Base-by-base conservation (phyloP, 306 rosid genomes). In the Gillenia trifoliata region DNA sequence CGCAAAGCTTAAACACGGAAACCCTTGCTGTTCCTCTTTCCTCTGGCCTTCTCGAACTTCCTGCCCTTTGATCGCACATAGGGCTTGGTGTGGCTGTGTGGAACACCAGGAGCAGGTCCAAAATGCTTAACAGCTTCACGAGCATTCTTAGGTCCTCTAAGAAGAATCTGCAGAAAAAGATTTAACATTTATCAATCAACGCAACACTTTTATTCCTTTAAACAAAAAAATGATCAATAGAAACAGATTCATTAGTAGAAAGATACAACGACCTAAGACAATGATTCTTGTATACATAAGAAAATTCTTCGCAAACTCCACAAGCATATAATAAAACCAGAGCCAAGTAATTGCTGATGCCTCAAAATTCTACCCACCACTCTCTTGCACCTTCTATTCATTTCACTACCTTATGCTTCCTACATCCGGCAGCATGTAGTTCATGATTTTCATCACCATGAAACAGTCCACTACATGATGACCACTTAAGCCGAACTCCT, bases 61-160 rank as follows among this genome's bases (percentile, higher is more conserved):
- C 92, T 74, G 62, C 89, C 88, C 40, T 79, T 83, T 3, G 88
- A 5, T 47, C 86, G 86, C 11, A 85, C 83, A 72, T 83, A 85
- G 22, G 92, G 92, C 77, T 88, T 88, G 76, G 89, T 79, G 79
- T 88, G 85, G 74, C 92, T 79, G 71, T 88, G 92, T 38, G 92
- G 92, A 62, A 88, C 92, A 77, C 92, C 92, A 69, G 92, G 89
- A 28, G 89, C 92, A 28, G 88, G 85, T 16, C 92, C 92, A 11
- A 88, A 88, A 81, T 88, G 92, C 84, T 88, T 88, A 40, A 85
- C 89, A 49, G 92, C 92, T 73, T 85, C 92, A 31, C 92, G 85
- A 29, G 91, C 84, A 85, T 85, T 88, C 85, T 88, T 88, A 1
- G 86, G 89, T n/a, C 89, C 88, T 72, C 92, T 79, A 28, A 88